These are phyloP conservation scores for Salix exigua DNA, from an alignment of 345 rosid species.

Conservation along the genomic window DNA sequence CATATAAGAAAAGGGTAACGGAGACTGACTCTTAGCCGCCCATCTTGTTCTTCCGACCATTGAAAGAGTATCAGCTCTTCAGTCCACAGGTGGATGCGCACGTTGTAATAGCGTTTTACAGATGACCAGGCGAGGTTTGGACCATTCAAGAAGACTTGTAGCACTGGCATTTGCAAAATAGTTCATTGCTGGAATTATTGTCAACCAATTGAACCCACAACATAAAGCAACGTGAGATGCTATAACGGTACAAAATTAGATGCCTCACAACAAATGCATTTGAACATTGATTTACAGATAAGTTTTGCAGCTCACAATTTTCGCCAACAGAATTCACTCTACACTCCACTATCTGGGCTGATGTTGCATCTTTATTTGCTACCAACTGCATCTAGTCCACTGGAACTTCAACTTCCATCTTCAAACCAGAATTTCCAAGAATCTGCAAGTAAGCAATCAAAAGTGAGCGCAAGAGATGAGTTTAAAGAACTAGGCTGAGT, in stretches of 20 bases:
- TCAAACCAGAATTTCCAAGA: slow-evolving; percentile 52
- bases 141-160: no score
- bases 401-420: slow-evolving; percentile 80
- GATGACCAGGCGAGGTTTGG: background rate
- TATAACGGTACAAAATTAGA: background rate
- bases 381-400: slow-evolving; percentile 44
- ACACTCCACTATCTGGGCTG: background rate
- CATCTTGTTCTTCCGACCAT: background rate
- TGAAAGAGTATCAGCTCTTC: no score
- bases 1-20: background rate
- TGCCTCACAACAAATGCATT: background rate
- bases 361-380: background rate
- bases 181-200: no score
- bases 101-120: background rate
- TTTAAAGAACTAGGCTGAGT: background rate
- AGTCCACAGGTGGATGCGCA: no score
- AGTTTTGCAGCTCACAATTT: background rate
- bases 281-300: background rate
- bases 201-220: background rate
- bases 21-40: background rate
- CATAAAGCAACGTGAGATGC: background rate
- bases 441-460: slow-evolving; percentile 37
- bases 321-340: background rate
- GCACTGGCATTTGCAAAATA: background rate
- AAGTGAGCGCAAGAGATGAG: background rate